These are phyloP conservation scores for Syncephalis fuscata DNA, from an alignment of 371 early-diverging fungal species.

Conservation along the genomic window DNA sequence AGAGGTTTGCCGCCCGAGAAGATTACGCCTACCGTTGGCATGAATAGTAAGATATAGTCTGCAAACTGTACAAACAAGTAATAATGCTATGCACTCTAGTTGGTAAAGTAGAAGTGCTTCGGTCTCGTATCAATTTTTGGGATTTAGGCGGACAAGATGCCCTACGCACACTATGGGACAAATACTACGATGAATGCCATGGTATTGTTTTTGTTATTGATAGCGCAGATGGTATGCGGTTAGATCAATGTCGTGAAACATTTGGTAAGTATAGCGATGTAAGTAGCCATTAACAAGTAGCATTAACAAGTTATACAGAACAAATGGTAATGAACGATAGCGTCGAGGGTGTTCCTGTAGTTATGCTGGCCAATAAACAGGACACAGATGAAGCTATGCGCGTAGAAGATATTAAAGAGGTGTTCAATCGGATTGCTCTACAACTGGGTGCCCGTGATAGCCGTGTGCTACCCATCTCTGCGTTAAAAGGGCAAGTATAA, in stretches of 20 bases:
- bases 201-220: conserved; percentile 89
- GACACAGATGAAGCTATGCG: conserved; percentile 55
- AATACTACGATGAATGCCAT: conserved; percentile 89
- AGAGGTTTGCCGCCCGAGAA: conserved; percentile 68
- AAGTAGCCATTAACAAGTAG: neutral
- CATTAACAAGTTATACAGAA: conserved; percentile 17
- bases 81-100: conserved; percentile 21
- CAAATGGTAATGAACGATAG: conserved; percentile 51
- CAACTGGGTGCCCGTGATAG: conserved; percentile 60
- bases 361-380: conserved; percentile 91
- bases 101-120: conserved; percentile 52
- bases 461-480: conserved; percentile 51
- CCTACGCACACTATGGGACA: conserved; percentile 77
- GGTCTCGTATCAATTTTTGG: conserved; percentile 70
- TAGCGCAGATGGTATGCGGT: conserved; percentile 54
- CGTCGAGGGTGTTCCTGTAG: conserved; percentile 74
- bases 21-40: conserved; percentile 87
- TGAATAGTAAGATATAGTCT: conserved; percentile 49
- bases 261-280: conserved; percentile 40
- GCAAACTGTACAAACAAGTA: too few relatives aligned
- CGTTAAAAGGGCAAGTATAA: conserved; percentile 48
- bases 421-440: conserved; percentile 76
- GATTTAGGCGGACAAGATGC: conserved; percentile 90
- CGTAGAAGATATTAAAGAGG: conserved; percentile 79
- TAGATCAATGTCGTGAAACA: conserved; percentile 62